Percentiles rank a stretch among this genome's conserved stretches.
phyloP scores from a whole-genome alignment of 352 stramenopile species.

The Phytophthora citrophthora region DNA sequence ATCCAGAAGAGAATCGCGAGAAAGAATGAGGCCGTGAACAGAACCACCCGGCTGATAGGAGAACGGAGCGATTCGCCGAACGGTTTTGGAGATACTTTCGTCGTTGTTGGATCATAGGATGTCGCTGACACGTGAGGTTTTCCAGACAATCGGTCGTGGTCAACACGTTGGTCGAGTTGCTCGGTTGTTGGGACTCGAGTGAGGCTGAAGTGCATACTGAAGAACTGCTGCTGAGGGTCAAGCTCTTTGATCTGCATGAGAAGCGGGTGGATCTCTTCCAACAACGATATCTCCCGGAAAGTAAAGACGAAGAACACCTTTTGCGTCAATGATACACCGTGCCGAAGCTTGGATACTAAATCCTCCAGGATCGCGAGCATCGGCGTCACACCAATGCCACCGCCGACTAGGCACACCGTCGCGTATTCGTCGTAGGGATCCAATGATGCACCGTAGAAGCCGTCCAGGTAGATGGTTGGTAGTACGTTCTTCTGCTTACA shows the following conservation, averaged over 20 bases:
- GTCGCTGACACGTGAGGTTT: slow-evolving; percentile 10
- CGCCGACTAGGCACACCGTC: slow-evolving; percentile 51
- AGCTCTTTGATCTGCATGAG: slow-evolving; percentile 36
- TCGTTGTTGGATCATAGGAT: slow-evolving; percentile 6
- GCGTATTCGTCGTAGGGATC: slow-evolving; percentile 46
- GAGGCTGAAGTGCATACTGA: slow-evolving; percentile 41
- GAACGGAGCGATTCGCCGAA: slow-evolving; percentile 42
- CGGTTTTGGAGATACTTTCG: slow-evolving; percentile 16
- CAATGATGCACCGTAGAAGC: slow-evolving; percentile 57
- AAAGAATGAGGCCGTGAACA: slow-evolving; percentile 36
- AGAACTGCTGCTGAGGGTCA: slow-evolving; percentile 31
- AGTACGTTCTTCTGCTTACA: slow-evolving; percentile 33
- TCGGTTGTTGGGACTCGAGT: slow-evolving; percentile 28
- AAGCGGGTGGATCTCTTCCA: slow-evolving; percentile 51
- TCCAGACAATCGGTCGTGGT: slow-evolving; percentile 24
- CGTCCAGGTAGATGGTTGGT: slow-evolving; percentile 57
- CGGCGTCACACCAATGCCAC: slow-evolving; percentile 57
- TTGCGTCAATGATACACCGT: slow-evolving; percentile 13
- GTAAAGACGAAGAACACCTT: slow-evolving; percentile 53
- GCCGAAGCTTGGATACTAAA: slow-evolving; percentile 28
- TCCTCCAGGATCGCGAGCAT: slow-evolving; percentile 60
- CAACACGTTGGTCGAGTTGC: slow-evolving; percentile 24
- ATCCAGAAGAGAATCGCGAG: slow-evolving; percentile 30
- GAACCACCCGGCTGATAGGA: slow-evolving; percentile 12
- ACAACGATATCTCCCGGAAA: slow-evolving; percentile 46